Evolutionary conservation across 2,329 filamentous ascomycete genomes (phyloP), one percentile per base, ranked within the genome.

Genomic region (Sclerotinia minor): DNA sequence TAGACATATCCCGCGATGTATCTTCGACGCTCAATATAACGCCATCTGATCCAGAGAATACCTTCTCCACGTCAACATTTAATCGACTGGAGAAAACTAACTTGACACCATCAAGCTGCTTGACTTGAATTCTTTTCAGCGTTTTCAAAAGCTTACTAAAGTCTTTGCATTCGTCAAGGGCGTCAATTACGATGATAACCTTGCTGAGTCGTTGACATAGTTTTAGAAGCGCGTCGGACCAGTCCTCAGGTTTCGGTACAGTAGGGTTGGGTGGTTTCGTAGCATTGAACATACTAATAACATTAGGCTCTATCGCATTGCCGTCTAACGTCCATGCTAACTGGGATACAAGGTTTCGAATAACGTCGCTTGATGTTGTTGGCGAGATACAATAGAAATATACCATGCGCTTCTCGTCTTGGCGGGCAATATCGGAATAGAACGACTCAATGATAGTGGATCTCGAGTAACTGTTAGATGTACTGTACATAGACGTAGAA

Each of bases 351-450:
- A 60, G 41, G 44, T 26, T 60, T 60, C 41, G 41, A 32, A 60
- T 47, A 17, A 60, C 41, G 13, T 60, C 26, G n/a, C 26, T 21
- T 45, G 57, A 47, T 32, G 57, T 60, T 60, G 41, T 60, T 60
- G 57, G 57, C n/a, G 57, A 60, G 19, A 60, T 60, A 19, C 41
- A 60, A 29, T 60, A 60, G 19, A 47, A 60, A 32, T 47, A 60
- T n/a, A 32, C 26, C 41, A 60, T 60, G 41, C 41, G 41, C 9
- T 32, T 19, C 26, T 60, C 57, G 47, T 47, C 26, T 47, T 60
- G 57, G 9, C 57, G 26, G 41, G 41, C 57, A n/a, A 47, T 29
- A n/a, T 47, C 41, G 29, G 57, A 60, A 47, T 60, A 60, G 41
- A 60, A 47, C 5, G 57, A 60, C 44, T 60, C 26, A 15, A 60